These are phyloP conservation scores for Barbarea vulgaris DNA, from an alignment of 345 rosid genomes.

Conservation along the genomic window DNA sequence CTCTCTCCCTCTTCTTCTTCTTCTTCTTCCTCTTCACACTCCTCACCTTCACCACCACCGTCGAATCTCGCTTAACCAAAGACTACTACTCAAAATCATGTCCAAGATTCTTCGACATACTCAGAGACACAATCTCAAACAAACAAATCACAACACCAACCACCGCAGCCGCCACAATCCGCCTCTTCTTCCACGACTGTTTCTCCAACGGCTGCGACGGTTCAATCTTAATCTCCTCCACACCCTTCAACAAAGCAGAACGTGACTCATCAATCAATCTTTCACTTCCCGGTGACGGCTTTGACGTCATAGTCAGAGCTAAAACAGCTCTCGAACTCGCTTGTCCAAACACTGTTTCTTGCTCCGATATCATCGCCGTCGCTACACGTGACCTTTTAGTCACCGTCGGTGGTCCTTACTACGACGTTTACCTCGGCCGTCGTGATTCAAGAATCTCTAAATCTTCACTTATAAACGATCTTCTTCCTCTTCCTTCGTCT, in stretches of 20 bases:
- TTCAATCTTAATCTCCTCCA: conserved; percentile 65
- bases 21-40: conserved; percentile 25
- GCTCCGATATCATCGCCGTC: conserved; percentile 80
- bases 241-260: conserved; percentile 69
- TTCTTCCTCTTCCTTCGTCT: conserved; percentile 70
- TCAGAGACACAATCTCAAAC: conserved; percentile 65
- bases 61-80: conserved; percentile 48
- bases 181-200: conserved; percentile 86
- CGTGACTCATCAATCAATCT: conserved; percentile 79
- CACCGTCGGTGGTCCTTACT: conserved; percentile 77
- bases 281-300: conserved; percentile 89
- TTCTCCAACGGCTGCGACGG: conserved; percentile 81
- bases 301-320: conserved; percentile 73
- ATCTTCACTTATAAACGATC: conserved; percentile 49
- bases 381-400: conserved; percentile 78
- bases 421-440: conserved; percentile 71
- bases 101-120: conserved; percentile 63
- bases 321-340: conserved; percentile 88
- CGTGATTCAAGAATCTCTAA: conserved; percentile 61
- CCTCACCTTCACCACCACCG: conserved; percentile 23
- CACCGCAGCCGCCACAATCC: conserved; percentile 84
- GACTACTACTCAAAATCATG: conserved; percentile 71
- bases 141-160: conserved; percentile 82
- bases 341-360: conserved; percentile 84
- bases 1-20: conserved; percentile 28